Evolutionary conservation across 2,329 filamentous ascomycete species (phyloP), one percentile per base, ranked within the genome.

Genomic region (Talaromyces amestolkiae): DNA sequence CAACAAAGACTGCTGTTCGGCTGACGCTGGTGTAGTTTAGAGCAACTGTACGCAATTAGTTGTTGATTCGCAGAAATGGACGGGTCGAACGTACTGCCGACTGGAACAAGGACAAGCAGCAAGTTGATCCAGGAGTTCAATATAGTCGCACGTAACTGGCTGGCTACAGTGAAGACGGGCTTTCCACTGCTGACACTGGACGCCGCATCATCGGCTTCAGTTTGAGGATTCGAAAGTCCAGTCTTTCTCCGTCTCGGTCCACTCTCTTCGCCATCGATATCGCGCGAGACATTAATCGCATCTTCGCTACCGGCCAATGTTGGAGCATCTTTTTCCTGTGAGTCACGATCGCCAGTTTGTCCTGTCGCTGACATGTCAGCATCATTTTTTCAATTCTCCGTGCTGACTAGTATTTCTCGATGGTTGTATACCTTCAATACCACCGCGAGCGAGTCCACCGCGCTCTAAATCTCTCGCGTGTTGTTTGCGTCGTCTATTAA

Each of bases 101-200:
- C 86, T 0, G 93, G 93, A 0, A 91, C 92, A 24, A 89, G 87
- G 17, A 97, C 61, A 24, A 97, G 81, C 31, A 97, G 80, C 27
- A 96, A 73, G 73, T 97, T 97, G 80, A 97, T 90, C 87, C 91
- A 96, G 0, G 91, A 95, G 72, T 87, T 89, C 69, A 96, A 86
- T 3, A 96, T 71, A 0, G 92, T 93, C 19, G 90, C 87, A 70
- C 88, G 87, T 37, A 81, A 61, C 70, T 81, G 79, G 51, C 75
- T 75, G 17, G 70, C 72, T 35, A 75, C 66, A 1, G 79, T 81
- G 64, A 79, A 81, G 31, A 69, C 72, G 24, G 74, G 75, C 43
- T 72, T 74, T 6, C 71, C 69, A 67, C 66, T 61, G 70, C 69
- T 64, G 66, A 13, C 69, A 65, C 17, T 22, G 7, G 61, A 43